These are phyloP conservation scores for Camptophora hylomeconis DNA, from an alignment of 2,329 filamentous ascomycete genomes.

Conservation along the genomic window DNA sequence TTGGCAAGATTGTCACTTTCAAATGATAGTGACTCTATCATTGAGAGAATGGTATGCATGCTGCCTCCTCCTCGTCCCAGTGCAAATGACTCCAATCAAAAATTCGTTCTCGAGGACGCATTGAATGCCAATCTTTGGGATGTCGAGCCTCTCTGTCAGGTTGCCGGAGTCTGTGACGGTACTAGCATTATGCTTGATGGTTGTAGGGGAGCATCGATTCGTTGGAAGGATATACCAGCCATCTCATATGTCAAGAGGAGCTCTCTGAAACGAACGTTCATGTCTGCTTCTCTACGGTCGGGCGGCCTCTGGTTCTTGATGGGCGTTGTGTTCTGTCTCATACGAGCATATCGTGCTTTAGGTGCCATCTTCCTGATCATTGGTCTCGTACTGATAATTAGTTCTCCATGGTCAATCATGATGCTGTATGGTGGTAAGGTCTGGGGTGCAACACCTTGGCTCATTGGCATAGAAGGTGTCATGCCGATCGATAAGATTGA, in stretches of 20 bases:
- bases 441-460: constrained; percentile 28
- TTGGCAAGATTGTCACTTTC: constrained; percentile 35
- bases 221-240: constrained; percentile 29
- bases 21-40: constrained; percentile 32
- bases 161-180: constrained; percentile 28
- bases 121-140: constrained; percentile 33
- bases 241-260: constrained; percentile 20
- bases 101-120: constrained; percentile 28
- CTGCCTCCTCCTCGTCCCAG: too few relatives aligned
- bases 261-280: constrained; percentile 20
- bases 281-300: constrained; percentile 9
- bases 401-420: constrained; percentile 23
- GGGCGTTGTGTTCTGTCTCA: constrained; percentile 4
- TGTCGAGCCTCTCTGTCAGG: constrained; percentile 28
- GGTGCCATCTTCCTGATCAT: constrained; percentile 12
- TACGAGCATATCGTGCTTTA: constrained; percentile 1
- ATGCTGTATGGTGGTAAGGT: constrained; percentile 28
- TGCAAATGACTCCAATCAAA: too few relatives aligned
- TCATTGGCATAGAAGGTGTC: constrained; percentile 32
- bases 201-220: constrained; percentile 28
- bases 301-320: constrained; percentile 13
- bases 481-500: constrained; percentile 28
- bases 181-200: constrained; percentile 33
- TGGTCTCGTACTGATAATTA: constrained; percentile 14
- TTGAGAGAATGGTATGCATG: constrained; percentile 34